These are phyloP conservation scores for Kwoniella pini DNA, from an alignment of 768 basidiomycete species.

Conservation along the genomic window DNA sequence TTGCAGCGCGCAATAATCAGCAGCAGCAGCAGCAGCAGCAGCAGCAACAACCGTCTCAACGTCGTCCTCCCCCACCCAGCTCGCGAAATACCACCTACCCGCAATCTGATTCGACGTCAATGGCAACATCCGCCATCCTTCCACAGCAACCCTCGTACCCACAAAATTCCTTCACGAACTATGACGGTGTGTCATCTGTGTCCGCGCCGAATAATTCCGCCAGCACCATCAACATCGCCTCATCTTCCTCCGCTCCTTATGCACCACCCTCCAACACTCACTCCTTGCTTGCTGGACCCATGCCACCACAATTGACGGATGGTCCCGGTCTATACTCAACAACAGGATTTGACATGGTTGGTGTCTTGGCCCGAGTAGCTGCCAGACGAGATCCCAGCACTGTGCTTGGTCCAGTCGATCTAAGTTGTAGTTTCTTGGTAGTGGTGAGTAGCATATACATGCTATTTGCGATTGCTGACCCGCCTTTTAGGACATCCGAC, in stretches of 20 bases:
- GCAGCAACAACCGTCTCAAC: background rate
- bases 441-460: conserved; percentile 55
- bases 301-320: conserved; percentile 31
- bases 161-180: background rate
- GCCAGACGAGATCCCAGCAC: conserved; percentile 73
- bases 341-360: conserved; percentile 86
- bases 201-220: conserved; percentile 24
- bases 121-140: conserved; percentile 26
- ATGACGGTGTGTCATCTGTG: conserved; percentile 11
- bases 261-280: conserved; percentile 39
- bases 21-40: too few species aligned
- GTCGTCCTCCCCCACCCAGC: background rate
- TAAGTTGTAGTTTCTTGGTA: conserved; percentile 88
- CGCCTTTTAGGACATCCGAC: conserved; percentile 64
- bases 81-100: conserved; percentile 5
- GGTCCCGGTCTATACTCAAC: conserved; percentile 71
- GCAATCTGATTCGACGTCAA: conserved; percentile 8
- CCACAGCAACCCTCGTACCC: conserved; percentile 14
- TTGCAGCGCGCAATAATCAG: conserved; percentile 11
- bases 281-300: conserved; percentile 29
- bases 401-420: conserved; percentile 83
- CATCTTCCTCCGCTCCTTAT: conserved; percentile 40
- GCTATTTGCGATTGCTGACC: conserved; percentile 7
- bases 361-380: conserved; percentile 75
- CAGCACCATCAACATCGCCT: conserved; percentile 44